Evolutionary conservation across 768 basidiomycete species (phyloP), one percentile per base, ranked within the genome.

Genomic region (Suillus tomentosus): DNA sequence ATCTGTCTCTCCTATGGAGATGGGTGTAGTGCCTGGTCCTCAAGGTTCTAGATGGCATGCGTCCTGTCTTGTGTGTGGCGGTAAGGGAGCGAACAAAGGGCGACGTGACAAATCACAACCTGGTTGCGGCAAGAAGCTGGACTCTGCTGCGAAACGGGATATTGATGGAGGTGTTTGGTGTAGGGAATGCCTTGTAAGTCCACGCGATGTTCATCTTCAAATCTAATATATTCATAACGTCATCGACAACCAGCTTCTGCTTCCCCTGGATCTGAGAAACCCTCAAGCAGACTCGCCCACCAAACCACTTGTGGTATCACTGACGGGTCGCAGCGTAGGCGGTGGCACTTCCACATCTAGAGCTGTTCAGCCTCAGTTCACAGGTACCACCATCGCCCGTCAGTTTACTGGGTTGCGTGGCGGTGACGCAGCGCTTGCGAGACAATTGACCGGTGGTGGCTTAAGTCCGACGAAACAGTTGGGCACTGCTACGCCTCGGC

Each of bases 11-110:
- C 85, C 85, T 1, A 94, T 95, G 92, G 93, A 94, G 70, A 81
- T 85, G 64, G 93, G 93, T 10, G 92, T 94, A 37, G 89, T 95
- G 45, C 88, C 91, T 34, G 93, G 93, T 5, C 93, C 93, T 27
- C 88, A 91, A 65, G 90, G 90, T 42, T 87, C 88, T 39, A 84
- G 85, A 66, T 95, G 93, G 93, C 93, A 95, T 73, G 80, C 83
- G 8, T 71, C 81, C 45, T 95, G 93, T 74, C 81, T 95, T 57
- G 82, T 92, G 7, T 95, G 93, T 70, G 93, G 93, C 1, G 93
- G 93, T 0, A 91, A 86, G 73, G 76, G 78, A 9, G 68, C 70
- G 13, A 73, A 76, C 43, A 75, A 61, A 69, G 80, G 77, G 76
- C 83, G 68, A 77, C 81, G 74, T 67, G 85, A 84, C 66, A 84